A percentile compares a stretch with the other conserved stretches of the same genome.
Evolutionary conservation across 2,329 filamentous ascomycete genomes (phyloP).

Genomic region (Fusarium sp.): DNA sequence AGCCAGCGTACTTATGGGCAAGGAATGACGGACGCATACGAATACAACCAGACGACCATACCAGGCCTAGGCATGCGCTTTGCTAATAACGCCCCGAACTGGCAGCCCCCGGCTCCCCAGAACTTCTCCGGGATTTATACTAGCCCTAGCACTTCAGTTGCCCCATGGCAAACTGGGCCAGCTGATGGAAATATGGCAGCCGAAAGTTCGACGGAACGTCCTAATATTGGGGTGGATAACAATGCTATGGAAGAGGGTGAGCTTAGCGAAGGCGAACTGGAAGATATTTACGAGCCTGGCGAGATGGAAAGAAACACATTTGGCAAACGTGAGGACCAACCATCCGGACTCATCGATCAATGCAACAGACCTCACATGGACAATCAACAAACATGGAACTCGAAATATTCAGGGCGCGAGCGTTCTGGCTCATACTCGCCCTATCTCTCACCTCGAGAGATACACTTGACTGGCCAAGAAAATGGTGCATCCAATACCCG

Average conservation of each 20-base stretch:
- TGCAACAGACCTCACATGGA: not conserved
- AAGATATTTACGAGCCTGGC: constrained; percentile 64
- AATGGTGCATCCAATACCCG: constrained; percentile 19
- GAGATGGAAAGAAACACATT: constrained; percentile 16
- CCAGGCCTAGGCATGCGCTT: constrained; percentile 50
- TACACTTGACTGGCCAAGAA: constrained; percentile 45
- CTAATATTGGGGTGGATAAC: constrained; percentile 9
- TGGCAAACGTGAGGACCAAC: not conserved
- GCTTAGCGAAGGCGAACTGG: constrained; percentile 74
- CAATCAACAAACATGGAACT: constrained; percentile 5
- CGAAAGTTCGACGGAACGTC: constrained; percentile 1
- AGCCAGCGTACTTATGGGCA: constrained; percentile 14
- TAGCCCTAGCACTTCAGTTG: not conserved
- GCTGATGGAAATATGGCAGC: not conserved
- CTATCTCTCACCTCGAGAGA: constrained; percentile 61
- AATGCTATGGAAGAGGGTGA: constrained; percentile 75
- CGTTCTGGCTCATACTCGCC: constrained; percentile 65
- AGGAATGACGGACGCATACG: constrained; percentile 33
- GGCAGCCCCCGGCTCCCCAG: constrained; percentile 32
- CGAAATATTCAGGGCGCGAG: constrained; percentile 50
- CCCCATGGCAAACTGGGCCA: not conserved
- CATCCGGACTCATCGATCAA: not conserved
- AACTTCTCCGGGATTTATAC: constrained; percentile 6
- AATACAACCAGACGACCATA: constrained; percentile 48
- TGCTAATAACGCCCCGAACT: constrained; percentile 26